Base-by-base conservation (phyloP, 2,329 filamentous ascomycete species). In the Neofusicoccum ribis region DNA sequence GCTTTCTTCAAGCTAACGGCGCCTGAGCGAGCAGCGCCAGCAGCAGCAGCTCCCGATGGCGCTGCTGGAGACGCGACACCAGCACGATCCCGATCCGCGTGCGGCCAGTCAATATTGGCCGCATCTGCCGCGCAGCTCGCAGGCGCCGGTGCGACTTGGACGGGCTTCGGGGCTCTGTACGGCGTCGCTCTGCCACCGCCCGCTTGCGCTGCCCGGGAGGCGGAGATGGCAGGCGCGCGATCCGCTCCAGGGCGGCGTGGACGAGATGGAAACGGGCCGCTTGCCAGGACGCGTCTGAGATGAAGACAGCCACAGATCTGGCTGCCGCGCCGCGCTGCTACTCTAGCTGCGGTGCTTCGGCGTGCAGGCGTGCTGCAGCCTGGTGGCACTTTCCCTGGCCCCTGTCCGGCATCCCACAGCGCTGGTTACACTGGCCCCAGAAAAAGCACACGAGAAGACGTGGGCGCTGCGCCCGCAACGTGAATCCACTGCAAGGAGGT, bases 361-460 rank as follows among this genome's bases (percentile, higher is more conserved):
- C 52, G 23, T 43, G 52, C 52, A 23, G 9, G 46, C 15, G 27
- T 36, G 61, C 49, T 47, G 49, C 49, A 44, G 17, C 49, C 12
- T 51, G 31, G 31, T 15, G 36, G 5, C 20, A 8, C 41, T 47
- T 46, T 52, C 62, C 62, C 44, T 47, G 39, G 41, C 36, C 41
- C 49, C 50, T 62, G 49, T 49, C 62, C 43, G 39, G 62, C 51
- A 6, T 47, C 20, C 50, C 34, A 64, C 62, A 27, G 17, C 12
- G 12, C n/a, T 31, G 51, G 62, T 64, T 39, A 50, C 62, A 64
- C 62, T 49, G 50, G 31, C 62, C 43, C 39, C 43, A 36, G 17
- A 49, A 27, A 56, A 43, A 46, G 39, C 49, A 44, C 61, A 9
- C 56, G 56, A 15, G n/a, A 56, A 27, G 37, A 46, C 37, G 37